phyloP scores from a whole-genome alignment of 1,284 basidiomycete species.

The Cystobasidium slooffiae region DNA sequence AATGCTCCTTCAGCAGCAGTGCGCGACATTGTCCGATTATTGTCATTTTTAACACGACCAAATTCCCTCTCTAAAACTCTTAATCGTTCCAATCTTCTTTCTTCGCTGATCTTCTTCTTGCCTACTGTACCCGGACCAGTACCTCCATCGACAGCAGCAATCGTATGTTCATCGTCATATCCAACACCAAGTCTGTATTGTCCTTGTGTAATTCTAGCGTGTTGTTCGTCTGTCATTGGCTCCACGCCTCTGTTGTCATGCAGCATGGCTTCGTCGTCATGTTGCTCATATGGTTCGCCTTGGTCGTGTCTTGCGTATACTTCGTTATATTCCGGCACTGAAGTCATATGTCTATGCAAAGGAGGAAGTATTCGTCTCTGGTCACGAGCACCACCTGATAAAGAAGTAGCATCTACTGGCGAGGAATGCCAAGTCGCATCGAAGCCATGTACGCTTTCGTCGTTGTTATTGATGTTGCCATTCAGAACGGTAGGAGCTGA shows the following conservation, averaged over 20 bases:
- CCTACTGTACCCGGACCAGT: neutral
- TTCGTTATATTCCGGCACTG: neutral
- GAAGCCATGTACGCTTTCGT: constrained; percentile 9
- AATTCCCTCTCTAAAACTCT: constrained; percentile 34
- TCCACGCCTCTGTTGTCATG: neutral
- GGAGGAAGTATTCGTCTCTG: too few relatives aligned
- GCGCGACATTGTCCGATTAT: too few relatives aligned
- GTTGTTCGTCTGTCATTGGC: constrained; percentile 9
- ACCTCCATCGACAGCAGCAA: neutral
- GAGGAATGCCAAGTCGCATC: constrained; percentile 20
- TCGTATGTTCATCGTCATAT: constrained; percentile 22
- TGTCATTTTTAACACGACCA: constrained; percentile 11
- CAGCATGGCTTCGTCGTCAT: neutral
- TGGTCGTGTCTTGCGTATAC: neutral
- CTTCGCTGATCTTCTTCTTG: constrained; percentile 26
- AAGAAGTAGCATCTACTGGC: neutral
- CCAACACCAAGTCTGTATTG: constrained; percentile 40
- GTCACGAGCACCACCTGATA: neutral
- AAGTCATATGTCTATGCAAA: neutral
- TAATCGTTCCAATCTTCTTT: constrained; percentile 26
- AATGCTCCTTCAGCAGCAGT: neutral
- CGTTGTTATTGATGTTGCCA: neutral
- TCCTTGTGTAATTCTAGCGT: constrained; percentile 11
- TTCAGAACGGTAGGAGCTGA: constrained; percentile 8
- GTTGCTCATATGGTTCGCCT: neutral